Percentiles rank a stretch among this genome's conserved stretches.
Conservation (phyloP, 2,329 filamentous ascomycete species). For the Ceratocystis albifundus region DNA sequence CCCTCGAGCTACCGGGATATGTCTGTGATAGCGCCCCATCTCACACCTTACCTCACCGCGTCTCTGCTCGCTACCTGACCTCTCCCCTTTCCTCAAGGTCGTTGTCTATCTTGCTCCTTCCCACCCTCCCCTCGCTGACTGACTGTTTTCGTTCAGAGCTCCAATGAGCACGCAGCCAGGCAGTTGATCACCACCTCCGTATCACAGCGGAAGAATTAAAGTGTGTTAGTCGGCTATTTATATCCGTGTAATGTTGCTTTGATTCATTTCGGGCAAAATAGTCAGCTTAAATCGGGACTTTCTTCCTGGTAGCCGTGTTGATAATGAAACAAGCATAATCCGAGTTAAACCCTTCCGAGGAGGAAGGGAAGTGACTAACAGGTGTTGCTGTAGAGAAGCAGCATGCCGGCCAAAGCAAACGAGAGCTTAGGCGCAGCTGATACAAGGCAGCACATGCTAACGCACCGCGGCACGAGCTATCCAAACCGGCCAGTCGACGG, state of each 20-base stretch:
- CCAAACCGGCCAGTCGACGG: too few species aligned
- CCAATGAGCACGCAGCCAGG: too few species aligned
- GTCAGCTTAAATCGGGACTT: neutral
- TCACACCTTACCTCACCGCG: too few species aligned
- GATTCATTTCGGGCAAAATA: neutral
- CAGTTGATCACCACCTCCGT: neutral
- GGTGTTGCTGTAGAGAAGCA: neutral
- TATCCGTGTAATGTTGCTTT: neutral
- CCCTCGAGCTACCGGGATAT: too few species aligned
- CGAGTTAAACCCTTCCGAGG: neutral
- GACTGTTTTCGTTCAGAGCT: too few species aligned
- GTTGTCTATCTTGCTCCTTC: too few species aligned
- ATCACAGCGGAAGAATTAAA: constrained; percentile 6
- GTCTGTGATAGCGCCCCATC: too few species aligned
- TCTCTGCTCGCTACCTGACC: too few species aligned
- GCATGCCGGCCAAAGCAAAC: neutral
- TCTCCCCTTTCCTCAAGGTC: too few species aligned
- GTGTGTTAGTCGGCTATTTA: constrained; percentile 7
- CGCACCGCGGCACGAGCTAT: too few species aligned
- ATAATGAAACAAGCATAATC: neutral
- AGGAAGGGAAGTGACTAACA: too few species aligned
- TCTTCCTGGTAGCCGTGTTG: neutral
- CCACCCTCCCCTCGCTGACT: too few species aligned
- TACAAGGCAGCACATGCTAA: neutral
- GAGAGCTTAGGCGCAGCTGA: neutral